Conservation (phyloP, 352 stramenopile genomes). For the Pseudoperonospora humuli region DNA sequence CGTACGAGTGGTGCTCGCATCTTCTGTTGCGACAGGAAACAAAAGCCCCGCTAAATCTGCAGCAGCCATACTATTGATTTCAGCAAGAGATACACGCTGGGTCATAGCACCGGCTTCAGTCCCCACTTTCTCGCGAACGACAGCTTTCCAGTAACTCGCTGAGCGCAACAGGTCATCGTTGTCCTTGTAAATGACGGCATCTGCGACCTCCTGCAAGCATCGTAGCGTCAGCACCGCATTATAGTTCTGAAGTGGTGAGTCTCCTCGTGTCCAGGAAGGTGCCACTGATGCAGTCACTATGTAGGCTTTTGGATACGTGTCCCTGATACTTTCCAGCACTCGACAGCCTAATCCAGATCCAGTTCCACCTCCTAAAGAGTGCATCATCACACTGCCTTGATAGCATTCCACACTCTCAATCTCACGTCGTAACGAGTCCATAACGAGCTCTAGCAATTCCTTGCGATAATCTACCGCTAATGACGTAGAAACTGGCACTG, state of each 20-base stretch:
- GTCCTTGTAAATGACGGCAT: constrained; percentile 79
- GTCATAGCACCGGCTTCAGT: constrained; percentile 2
- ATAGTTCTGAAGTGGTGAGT: constrained; percentile 84
- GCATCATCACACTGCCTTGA: constrained; percentile 65
- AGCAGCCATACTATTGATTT: constrained; percentile 54
- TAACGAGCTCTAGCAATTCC: constrained; percentile 53
- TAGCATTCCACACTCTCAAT: constrained; percentile 64
- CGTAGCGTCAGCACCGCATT: constrained; percentile 70
- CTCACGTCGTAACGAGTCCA: constrained; percentile 71
- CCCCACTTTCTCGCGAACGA: not conserved
- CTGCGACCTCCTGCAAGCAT: constrained; percentile 58
- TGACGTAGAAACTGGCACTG: constrained; percentile 24
- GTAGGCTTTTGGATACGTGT: constrained; percentile 67
- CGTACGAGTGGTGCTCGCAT: constrained; percentile 6
- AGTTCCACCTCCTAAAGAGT: constrained; percentile 78
- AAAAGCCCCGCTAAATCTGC: constrained; percentile 53
- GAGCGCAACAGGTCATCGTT: constrained; percentile 75
- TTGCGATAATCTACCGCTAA: constrained; percentile 21
- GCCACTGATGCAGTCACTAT: constrained; percentile 60
- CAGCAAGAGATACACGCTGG: constrained; percentile 34
- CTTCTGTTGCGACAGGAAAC: constrained; percentile 27
- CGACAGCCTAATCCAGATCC: constrained; percentile 74
- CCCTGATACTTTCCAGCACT: constrained; percentile 72
- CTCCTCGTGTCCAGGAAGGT: constrained; percentile 47
- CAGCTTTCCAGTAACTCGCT: constrained; percentile 46